Conservation (phyloP, 495 filamentous ascomycete genomes). For the Xylaria acuta region DNA sequence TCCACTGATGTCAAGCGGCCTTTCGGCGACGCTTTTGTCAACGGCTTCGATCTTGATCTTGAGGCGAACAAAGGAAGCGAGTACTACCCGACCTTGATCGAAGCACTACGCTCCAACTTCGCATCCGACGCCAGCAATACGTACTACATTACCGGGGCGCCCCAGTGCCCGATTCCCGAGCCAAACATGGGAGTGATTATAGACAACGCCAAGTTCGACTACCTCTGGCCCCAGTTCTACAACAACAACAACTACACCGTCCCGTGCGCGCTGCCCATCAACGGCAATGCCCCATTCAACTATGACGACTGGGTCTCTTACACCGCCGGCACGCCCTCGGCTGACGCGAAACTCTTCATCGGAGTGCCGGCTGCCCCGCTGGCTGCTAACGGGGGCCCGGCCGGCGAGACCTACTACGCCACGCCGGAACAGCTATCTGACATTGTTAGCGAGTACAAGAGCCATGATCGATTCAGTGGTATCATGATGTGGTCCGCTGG, state of each 20-base stretch:
- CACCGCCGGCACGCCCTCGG: slow-evolving; percentile 48
- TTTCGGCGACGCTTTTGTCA: slow-evolving; percentile 54
- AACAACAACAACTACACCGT: slow-evolving; percentile 40
- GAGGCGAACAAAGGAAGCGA: slow-evolving; percentile 46
- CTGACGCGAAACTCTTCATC: slow-evolving; percentile 55
- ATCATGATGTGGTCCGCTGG: slow-evolving; percentile 63
- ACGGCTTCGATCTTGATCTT: slow-evolving; percentile 67
- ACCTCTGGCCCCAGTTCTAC: slow-evolving; percentile 36
- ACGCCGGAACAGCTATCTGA: slow-evolving; percentile 44
- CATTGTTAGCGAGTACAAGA: slow-evolving; percentile 44
- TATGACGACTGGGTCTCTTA: slow-evolving; percentile 55
- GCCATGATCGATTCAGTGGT: slow-evolving; percentile 54
- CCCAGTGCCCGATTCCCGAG: slow-evolving; percentile 60
- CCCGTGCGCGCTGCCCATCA: slow-evolving; percentile 40
- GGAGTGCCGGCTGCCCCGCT: slow-evolving; percentile 52
- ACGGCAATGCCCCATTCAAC: slow-evolving; percentile 45
- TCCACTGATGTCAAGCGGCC: slow-evolving; percentile 45
- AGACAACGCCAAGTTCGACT: slow-evolving; percentile 43
- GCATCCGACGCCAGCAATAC: slow-evolving; percentile 44
- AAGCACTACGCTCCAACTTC: slow-evolving; percentile 51
- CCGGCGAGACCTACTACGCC: slow-evolving; percentile 55
- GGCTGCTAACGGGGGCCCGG: slow-evolving; percentile 47
- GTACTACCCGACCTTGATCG: slow-evolving; percentile 50
- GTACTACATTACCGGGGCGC: slow-evolving; percentile 62
- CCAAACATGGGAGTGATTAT: slow-evolving; percentile 55